These are phyloP conservation scores for Clonostachys solani DNA, from an alignment of 2,329 filamentous ascomycete species.

Conservation along the genomic window DNA sequence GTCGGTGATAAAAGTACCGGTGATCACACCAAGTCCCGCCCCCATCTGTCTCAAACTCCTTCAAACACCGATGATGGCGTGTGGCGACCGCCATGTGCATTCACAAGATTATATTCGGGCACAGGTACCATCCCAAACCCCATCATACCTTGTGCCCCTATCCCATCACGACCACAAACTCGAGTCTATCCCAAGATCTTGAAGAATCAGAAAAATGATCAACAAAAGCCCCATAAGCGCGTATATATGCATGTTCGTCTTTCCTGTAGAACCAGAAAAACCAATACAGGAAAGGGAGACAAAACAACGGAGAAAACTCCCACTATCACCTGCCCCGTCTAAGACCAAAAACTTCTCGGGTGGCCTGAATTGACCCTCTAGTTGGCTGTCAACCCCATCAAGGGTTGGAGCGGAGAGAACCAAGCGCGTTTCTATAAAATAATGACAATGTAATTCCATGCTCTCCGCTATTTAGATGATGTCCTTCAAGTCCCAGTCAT, in stretches of 20 bases:
- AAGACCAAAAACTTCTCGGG: not conserved
- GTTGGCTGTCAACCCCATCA: not conserved
- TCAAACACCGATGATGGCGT: no score
- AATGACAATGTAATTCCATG: not conserved
- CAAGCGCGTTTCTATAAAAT: not conserved
- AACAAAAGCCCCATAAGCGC: constrained; percentile 1
- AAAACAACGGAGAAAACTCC: not conserved
- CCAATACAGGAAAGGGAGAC: constrained; percentile 1
- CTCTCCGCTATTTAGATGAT: constrained; percentile 18
- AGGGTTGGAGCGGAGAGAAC: not conserved
- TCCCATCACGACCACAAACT: not conserved
- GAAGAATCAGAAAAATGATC: constrained; percentile 1
- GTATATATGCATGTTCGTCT: not conserved
- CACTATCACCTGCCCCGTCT: no score
- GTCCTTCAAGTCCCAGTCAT: constrained; percentile 45
- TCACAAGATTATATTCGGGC: no score
- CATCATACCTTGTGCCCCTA: not conserved
- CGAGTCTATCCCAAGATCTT: not conserved
- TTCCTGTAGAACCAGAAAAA: not conserved
- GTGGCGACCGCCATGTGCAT: no score
- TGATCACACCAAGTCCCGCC: no score
- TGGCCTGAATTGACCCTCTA: no score
- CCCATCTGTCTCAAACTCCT: no score
- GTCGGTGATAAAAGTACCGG: no score
- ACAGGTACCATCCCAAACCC: no score